Evolutionary conservation across 2,329 filamentous ascomycete genomes (phyloP).

Genomic region (Microcyclosporella mali): DNA sequence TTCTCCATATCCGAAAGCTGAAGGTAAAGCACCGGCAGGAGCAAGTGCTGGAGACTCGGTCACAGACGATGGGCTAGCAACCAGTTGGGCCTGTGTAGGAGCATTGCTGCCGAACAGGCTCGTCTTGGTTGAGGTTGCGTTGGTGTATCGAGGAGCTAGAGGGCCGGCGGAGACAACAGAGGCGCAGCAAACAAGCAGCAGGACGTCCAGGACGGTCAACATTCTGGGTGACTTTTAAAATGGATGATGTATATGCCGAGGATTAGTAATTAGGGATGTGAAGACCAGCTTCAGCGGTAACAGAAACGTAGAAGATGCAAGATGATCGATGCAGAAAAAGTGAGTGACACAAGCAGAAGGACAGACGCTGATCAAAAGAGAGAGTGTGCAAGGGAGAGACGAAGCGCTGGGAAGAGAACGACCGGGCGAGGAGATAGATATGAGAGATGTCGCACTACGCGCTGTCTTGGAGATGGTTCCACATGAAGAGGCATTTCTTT

Average conservation of each 20-base stretch:
- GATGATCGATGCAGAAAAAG: slow-evolving; percentile 4
- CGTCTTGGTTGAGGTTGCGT: slow-evolving; percentile 5
- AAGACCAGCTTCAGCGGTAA: slow-evolving; percentile 26
- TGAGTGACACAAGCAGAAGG: slow-evolving; percentile 11
- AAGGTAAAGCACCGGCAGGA: slow-evolving; percentile 1
- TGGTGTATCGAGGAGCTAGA: slow-evolving; percentile 13
- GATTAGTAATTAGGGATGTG: slow-evolving; percentile 14
- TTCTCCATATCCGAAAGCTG: not conserved
- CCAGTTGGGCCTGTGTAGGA: not conserved
- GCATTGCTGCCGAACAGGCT: not conserved
- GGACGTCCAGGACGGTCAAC: slow-evolving; percentile 6
- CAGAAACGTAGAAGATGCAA: slow-evolving; percentile 5
- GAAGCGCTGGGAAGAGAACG: too few species aligned
- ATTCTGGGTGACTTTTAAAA: slow-evolving; percentile 4
- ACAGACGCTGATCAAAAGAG: slow-evolving; percentile 5
- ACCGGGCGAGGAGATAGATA: slow-evolving; percentile 1
- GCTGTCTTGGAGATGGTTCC: slow-evolving; percentile 3
- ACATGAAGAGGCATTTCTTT: not conserved
- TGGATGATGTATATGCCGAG: too few species aligned
- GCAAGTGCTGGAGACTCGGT: slow-evolving; percentile 7
- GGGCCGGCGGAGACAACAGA: slow-evolving; percentile 8
- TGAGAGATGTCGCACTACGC: slow-evolving; percentile 1
- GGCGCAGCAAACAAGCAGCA: slow-evolving; percentile 12
- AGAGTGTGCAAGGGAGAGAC: slow-evolving; percentile 3
- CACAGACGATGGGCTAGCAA: slow-evolving; percentile 1